Conservation (phyloP, 352 stramenopile species). For the Pythium apleroticum region DNA sequence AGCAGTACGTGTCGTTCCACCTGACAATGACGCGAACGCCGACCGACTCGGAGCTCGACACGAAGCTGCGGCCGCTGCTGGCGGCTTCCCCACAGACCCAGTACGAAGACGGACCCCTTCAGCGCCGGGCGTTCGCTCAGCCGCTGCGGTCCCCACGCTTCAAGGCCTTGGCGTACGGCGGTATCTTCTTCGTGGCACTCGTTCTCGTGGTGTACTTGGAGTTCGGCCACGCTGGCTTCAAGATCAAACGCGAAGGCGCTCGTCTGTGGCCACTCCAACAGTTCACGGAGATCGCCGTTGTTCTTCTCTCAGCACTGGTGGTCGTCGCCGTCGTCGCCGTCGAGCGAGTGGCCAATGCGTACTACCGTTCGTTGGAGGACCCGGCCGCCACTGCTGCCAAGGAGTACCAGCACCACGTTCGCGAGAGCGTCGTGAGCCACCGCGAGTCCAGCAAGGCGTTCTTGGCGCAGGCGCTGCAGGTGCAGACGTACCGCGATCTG, state of each 20-base stretch:
- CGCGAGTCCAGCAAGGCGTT: neutral
- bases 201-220: conserved; percentile 11
- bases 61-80: conserved; percentile 13
- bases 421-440: neutral
- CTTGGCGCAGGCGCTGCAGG: neutral
- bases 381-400: neutral
- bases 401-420: neutral
- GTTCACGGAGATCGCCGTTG: conserved; percentile 16
- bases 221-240: conserved; percentile 19
- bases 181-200: conserved; percentile 3
- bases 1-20: conserved; percentile 26
- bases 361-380: neutral
- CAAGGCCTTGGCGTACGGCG: conserved; percentile 10
- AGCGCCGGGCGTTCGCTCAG: conserved; percentile 19
- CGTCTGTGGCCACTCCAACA: conserved; percentile 27
- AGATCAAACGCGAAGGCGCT: conserved; percentile 18
- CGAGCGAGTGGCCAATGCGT: neutral
- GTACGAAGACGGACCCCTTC: neutral
- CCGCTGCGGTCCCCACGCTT: conserved; percentile 19
- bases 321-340: neutral
- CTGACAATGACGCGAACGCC: conserved; percentile 28
- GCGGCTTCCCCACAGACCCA: conserved; percentile 6
- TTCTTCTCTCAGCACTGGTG: neutral
- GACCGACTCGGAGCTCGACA: conserved; percentile 17
- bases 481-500: conserved; percentile 17